Evolutionary conservation across 2,329 filamentous ascomycete species (phyloP), one percentile per base, ranked within the genome.

Genomic region (Teratosphaeria epicoccoides): DNA sequence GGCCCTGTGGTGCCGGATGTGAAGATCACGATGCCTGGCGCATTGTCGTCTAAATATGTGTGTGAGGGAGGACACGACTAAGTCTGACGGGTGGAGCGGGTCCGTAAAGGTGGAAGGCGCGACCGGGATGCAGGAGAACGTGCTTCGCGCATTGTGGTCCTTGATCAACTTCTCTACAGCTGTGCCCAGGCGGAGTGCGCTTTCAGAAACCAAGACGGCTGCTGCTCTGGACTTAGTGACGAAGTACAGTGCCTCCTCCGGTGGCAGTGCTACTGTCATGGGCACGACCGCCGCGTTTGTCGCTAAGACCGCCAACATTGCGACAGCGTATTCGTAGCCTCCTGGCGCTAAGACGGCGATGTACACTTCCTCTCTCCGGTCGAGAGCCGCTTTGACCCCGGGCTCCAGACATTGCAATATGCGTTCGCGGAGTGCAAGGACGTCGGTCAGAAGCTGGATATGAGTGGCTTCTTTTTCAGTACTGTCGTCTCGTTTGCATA

Each of bases 251-350:
- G 70, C 71, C 56, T 75, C 73, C 46, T 72, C 65, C 5, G 72
- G 62, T 1, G 72, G 70, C 6, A 74, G 51, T 10, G 63, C 68
- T 11, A 70, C 67, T 23, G 67, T 66, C 54, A 76, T 68, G 3
- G 73, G 74, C 6, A 76, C 74, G 1, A 70, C 69, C 12, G 72
- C 73, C 3, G 70, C 74, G 17, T 73, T 73, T 2, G 74, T 54
- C 7, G 74, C 73, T 28, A 74, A 62, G n/a, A 74, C 66, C 4
- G 73, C 70, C 24, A 76, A 63, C 55, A 75, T 71, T 4, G 69
- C 73, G n/a, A 76, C 71, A 3, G 70, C 66, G 56, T 71, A 76
- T 51, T 75, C 73, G 57, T 76, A 76, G 4, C 73, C 69, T 6
- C 72, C 71, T 2, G 71, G 65, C 10, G 71, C 73, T 26, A 76